phyloP scores from a whole-genome alignment of 306 rosid genomes.

The Herpetospermum pedunculosum region DNA sequence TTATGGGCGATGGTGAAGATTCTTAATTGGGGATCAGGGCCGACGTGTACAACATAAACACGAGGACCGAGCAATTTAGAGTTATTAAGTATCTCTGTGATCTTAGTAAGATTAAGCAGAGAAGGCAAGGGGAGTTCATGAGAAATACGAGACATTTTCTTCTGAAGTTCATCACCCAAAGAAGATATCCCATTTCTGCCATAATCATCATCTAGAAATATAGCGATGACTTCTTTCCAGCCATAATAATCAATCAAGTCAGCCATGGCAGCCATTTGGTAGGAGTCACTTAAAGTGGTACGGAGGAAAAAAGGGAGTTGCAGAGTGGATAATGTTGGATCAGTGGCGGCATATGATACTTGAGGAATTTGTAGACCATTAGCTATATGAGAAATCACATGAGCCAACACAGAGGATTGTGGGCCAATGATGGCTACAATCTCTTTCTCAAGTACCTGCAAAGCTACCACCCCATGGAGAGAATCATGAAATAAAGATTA shows the following conservation, averaged over 20 bases:
- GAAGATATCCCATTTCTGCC: conserved; percentile 81
- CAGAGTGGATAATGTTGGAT: conserved; percentile 75
- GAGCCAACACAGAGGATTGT: conserved; percentile 75
- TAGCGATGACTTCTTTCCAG: conserved; percentile 74
- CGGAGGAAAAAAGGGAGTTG: conserved; percentile 82
- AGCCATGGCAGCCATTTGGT: conserved; percentile 84
- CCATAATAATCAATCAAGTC: conserved; percentile 44
- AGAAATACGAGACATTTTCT: conserved; percentile 32
- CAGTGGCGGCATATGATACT: conserved; percentile 81
- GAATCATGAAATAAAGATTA: conserved; percentile 12
- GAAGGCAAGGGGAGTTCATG: conserved; percentile 43
- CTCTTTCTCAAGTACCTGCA: conserved; percentile 60
- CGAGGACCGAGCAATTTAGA: conserved; percentile 61
- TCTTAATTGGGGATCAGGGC: conserved; percentile 53
- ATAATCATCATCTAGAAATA: conserved; percentile 67
- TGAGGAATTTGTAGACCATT: conserved; percentile 78
- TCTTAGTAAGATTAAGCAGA: conserved; percentile 27
- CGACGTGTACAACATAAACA: conserved; percentile 68
- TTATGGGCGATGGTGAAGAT: conserved; percentile 48
- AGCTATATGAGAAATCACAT: conserved; percentile 59
- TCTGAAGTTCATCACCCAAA: conserved; percentile 57
- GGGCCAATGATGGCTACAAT: conserved; percentile 72
- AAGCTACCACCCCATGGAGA: conserved; percentile 30
- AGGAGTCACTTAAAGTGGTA: conserved; percentile 45
- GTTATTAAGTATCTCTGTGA: conserved; percentile 44